Percentiles rank a stretch among this genome's conserved stretches.
Evolutionary conservation across 768 basidiomycete genomes (phyloP).

Genomic region (Russula griseocarnosa): DNA sequence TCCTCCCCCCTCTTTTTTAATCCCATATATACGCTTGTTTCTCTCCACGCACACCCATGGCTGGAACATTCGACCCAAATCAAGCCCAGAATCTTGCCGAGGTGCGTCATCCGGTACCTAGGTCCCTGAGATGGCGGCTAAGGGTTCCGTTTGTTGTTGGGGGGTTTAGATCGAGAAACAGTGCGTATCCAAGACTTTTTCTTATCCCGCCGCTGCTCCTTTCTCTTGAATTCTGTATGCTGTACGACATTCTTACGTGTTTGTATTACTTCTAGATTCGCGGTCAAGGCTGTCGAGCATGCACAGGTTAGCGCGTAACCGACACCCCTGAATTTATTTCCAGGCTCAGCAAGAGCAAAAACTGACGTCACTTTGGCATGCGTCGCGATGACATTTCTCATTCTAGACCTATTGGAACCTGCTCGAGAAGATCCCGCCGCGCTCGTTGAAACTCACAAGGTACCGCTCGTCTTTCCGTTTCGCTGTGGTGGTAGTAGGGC

Average conservation of each 20-base stretch:
- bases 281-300: conserved; percentile 94
- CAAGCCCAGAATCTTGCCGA: conserved; percentile 90
- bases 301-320: conserved; percentile 63
- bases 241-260: background rate
- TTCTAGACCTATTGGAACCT: conserved; percentile 92
- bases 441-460: conserved; percentile 78
- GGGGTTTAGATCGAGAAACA: conserved; percentile 86
- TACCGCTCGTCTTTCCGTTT: conserved; percentile 31
- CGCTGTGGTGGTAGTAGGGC: background rate
- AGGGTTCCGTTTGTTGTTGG: background rate
- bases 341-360: background rate
- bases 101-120: conserved; percentile 42
- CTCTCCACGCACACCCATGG: conserved; percentile 18
- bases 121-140: background rate
- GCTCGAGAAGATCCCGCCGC: conserved; percentile 73
- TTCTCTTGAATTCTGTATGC: background rate
- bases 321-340: background rate
- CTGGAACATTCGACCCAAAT: conserved; percentile 70
- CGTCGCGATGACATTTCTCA: background rate
- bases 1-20: background rate
- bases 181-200: conserved; percentile 43
- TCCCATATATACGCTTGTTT: background rate
- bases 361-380: background rate
- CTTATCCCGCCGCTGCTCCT: background rate
- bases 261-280: conserved; percentile 51